These are phyloP conservation scores for Sugiyamaella marilandica DNA, from an alignment of 805 yeast species.

Conservation along the genomic window DNA sequence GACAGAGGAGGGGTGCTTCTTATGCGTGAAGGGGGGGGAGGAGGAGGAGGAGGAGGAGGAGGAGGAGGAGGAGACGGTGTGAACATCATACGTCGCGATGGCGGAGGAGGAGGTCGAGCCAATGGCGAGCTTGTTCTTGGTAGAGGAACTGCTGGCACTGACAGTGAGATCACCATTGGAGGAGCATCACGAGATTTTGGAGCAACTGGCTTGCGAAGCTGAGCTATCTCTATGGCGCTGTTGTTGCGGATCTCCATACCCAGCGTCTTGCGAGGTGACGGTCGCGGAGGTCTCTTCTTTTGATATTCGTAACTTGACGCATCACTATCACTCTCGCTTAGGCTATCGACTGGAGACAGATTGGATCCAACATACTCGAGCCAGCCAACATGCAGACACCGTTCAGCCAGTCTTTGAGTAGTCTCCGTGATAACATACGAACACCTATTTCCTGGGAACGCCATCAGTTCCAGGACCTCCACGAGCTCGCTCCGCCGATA, in stretches of 20 bases:
- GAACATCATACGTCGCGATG: neutral
- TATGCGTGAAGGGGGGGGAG: neutral
- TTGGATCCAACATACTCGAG: conserved; percentile 16
- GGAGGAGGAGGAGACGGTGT: neutral
- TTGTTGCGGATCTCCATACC: conserved; percentile 8
- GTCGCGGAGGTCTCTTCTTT: conserved; percentile 3
- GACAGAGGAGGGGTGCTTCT: neutral
- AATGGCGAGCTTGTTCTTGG: neutral
- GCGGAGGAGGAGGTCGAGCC: conserved; percentile 1
- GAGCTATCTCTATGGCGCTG: conserved; percentile 8
- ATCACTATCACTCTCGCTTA: neutral
- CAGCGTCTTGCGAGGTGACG: conserved; percentile 3
- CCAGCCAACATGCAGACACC: conserved; percentile 27
- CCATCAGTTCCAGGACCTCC: conserved; percentile 47
- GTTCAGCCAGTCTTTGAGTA: conserved; percentile 25
- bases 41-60: neutral
- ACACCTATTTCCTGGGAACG: conserved; percentile 12
- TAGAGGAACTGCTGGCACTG: conserved; percentile 1
- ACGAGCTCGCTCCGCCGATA: conserved; percentile 56
- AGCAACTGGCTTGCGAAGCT: conserved; percentile 14
- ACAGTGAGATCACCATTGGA: conserved; percentile 8
- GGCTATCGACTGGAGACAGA: conserved; percentile 5
- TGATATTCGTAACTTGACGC: neutral
- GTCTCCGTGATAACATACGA: conserved; percentile 19
- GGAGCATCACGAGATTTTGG: conserved; percentile 6